Percentiles rank a stretch among this genome's conserved stretches.
Conservation (phyloP, 1,139 yeast species). For the Yamadazyma sp. region DNA sequence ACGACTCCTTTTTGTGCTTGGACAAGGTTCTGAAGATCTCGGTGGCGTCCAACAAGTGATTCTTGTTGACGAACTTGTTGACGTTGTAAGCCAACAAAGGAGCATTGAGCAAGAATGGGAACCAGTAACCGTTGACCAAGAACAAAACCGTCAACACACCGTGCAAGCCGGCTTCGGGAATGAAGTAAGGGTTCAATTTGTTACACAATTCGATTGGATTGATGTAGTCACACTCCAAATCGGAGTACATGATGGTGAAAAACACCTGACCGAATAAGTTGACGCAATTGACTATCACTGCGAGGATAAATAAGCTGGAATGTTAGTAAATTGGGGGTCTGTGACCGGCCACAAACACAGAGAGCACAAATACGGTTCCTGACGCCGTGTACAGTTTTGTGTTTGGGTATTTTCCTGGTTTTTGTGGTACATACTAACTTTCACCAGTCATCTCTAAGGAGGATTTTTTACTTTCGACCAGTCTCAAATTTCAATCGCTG, state of each 20-base stretch:
- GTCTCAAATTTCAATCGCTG: background rate
- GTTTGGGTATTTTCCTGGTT: background rate
- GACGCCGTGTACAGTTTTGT: no score
- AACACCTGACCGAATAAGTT: conserved; percentile 89
- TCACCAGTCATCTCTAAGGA: conserved; percentile 26
- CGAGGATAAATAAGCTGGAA: conserved; percentile 68
- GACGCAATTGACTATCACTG: conserved; percentile 83
- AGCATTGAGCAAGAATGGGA: conserved; percentile 78
- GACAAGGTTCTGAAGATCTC: conserved; percentile 94
- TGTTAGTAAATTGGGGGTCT: conserved; percentile 7
- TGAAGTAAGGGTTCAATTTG: conserved; percentile 82
- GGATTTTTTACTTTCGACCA: background rate
- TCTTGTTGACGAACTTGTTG: conserved; percentile 71
- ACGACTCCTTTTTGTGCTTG: conserved; percentile 90
- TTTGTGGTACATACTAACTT: conserved; percentile 26
- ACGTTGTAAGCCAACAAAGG: conserved; percentile 85
- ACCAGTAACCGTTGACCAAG: conserved; percentile 90
- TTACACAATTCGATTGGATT: conserved; percentile 96
- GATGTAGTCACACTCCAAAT: conserved; percentile 91
- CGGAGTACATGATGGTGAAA: conserved; percentile 91
- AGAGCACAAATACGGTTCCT: no score
- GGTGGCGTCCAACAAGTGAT: conserved; percentile 92
- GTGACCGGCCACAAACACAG: background rate
- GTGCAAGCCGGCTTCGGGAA: conserved; percentile 90
- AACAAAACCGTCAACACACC: conserved; percentile 70